phyloP scores from a whole-genome alignment of 176 grass and related monocot genomes.

The Rhipidocladum racemiflorum region DNA sequence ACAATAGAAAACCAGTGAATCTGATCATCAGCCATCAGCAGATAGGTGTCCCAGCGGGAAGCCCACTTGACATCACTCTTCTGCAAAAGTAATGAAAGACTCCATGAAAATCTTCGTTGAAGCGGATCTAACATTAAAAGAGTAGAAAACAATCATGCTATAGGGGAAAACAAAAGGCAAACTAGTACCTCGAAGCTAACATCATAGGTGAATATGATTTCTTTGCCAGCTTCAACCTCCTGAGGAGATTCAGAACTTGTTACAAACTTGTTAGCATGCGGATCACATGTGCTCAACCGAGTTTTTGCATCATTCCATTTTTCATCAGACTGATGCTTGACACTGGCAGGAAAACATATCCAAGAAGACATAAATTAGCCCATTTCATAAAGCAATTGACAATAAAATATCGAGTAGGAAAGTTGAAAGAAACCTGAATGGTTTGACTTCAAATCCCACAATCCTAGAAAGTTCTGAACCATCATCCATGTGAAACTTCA shows the following conservation, averaged over 20 bases:
- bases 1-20: conserved; percentile 79
- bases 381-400: neutral
- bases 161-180: conserved; percentile 7
- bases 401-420: neutral
- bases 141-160: neutral
- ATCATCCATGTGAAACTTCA: conserved; percentile 54
- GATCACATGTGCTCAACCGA: conserved; percentile 65
- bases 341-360: conserved; percentile 29
- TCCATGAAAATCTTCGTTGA: conserved; percentile 2
- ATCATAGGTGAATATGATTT: conserved; percentile 69
- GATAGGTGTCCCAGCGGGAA: conserved; percentile 72
- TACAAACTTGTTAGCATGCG: conserved; percentile 50
- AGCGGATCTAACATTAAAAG: conserved; percentile 13
- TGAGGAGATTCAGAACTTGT: conserved; percentile 37
- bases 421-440: conserved; percentile 45
- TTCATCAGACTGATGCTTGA: conserved; percentile 48
- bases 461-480: conserved; percentile 51
- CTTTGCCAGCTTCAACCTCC: conserved; percentile 48
- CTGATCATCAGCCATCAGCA: conserved; percentile 67
- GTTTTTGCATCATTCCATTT: conserved; percentile 48
- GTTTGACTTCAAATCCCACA: conserved; percentile 59
- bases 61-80: conserved; percentile 68
- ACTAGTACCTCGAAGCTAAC: conserved; percentile 50
- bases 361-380: conserved; percentile 14
- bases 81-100: conserved; percentile 32